Base-by-base conservation (phyloP, 78 protist species). In the Diacronema lutheri region DNA sequence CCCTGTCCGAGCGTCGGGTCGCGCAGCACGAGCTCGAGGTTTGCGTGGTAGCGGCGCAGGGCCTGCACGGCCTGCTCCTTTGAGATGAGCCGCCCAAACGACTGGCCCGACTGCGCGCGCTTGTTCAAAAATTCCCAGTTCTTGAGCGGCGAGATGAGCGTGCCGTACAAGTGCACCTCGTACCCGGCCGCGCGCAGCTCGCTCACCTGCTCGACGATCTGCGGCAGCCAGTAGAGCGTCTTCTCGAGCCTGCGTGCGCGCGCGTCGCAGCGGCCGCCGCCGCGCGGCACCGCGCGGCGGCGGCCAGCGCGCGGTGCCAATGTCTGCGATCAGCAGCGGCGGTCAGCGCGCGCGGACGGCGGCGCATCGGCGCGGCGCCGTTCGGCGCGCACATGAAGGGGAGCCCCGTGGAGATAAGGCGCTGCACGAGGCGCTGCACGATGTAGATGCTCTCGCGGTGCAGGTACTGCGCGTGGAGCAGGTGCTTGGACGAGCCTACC, bases 381-480 rank as follows among this genome's bases (percentile, higher is more conserved):
- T 7, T 3, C 50, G 16, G 50, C 50, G 50, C 50, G 50, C 50
- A 44, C 9, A 71, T 9, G 58, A 71, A 1, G 12, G 58, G 7
- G 23, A 29, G 50, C 38, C 57, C 13, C 37, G 0, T 4, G 21
- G 19, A 21, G 23, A 71, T 4, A 3, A 37, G 58, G 35, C 76
- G 50, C 76, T 69, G 29, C 55, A 69, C 76, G 25, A 69, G 26
- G 40, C 31, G 38, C 40, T 41, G 50, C 38, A 26, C 35, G 58
- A 71, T 6, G 38, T 20, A 10, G 79, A 71, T 71, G 38, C 58
- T 41, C 79, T 71, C 79, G 35, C 79, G 57, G 58, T 71, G 79
- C 58, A 71, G 25, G 58, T 71, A 71, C 79, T 71, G 79, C 31
- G 79, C 55, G 79, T 71, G 79, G 35, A 71, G 79, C 35, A 71